phyloP scores from a whole-genome alignment of 1,284 basidiomycete genomes.

The Papiliotrema laurentii region DNA sequence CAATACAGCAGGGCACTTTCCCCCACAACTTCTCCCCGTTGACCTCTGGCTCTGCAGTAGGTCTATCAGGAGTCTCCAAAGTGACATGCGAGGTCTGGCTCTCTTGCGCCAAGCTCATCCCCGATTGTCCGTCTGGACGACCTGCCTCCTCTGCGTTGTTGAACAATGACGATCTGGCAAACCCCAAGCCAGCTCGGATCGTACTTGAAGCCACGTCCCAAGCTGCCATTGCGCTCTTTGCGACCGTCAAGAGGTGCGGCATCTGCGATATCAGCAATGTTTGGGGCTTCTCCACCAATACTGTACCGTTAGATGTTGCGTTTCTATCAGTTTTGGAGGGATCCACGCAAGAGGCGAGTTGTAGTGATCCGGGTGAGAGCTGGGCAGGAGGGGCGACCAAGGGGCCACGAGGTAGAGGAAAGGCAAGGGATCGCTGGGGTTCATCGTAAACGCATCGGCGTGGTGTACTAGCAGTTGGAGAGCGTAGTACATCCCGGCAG shows the following conservation, averaged over 20 bases:
- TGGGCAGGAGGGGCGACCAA: constrained; percentile 38
- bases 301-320: constrained; percentile 38
- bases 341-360: constrained; percentile 39
- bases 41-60: constrained; percentile 1
- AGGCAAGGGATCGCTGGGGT: constrained; percentile 28
- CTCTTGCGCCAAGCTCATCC: too few relatives aligned
- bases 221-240: constrained; percentile 13
- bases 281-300: constrained; percentile 5
- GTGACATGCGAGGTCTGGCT: not conserved
- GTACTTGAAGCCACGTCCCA: constrained; percentile 9
- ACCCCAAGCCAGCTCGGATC: not conserved
- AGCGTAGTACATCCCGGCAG: constrained; percentile 41
- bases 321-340: constrained; percentile 35
- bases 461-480: constrained; percentile 35
- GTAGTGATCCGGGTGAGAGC: constrained; percentile 33
- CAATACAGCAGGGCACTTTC: constrained; percentile 19
- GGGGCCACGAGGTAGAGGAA: constrained; percentile 37
- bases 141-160: too few relatives aligned
- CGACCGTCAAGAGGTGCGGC: constrained; percentile 18
- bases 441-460: constrained; percentile 16
- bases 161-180: not conserved
- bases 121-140: too few relatives aligned
- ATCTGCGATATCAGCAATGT: constrained; percentile 7
- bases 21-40: constrained; percentile 16
- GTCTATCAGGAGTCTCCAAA: not conserved